phyloP scores from a whole-genome alignment of 805 yeast species.

The Ogataea ramenticola region DNA sequence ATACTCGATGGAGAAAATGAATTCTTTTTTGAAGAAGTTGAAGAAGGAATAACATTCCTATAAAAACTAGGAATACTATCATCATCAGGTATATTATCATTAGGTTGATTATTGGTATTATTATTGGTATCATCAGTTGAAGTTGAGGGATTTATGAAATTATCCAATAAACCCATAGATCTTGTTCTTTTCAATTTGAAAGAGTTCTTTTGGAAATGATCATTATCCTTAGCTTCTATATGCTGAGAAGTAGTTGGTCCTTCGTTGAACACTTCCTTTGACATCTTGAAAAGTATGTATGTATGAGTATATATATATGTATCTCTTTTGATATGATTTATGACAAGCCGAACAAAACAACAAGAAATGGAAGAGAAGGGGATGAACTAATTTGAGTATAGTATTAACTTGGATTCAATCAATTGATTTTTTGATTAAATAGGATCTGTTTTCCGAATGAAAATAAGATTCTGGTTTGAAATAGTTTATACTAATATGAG shows the following conservation, averaged over 20 bases:
- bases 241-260: constrained; percentile 61
- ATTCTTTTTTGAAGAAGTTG: neutral
- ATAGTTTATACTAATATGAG: no score
- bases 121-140: neutral
- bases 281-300: neutral
- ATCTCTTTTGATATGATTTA: no score
- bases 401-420: no score
- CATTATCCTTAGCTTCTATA: constrained; percentile 64
- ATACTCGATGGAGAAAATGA: constrained; percentile 17
- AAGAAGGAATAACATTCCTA: constrained; percentile 17
- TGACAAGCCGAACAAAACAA: no score
- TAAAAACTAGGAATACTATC: constrained; percentile 20
- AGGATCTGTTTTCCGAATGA: no score
- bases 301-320: no score
- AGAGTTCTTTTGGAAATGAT: constrained; percentile 61
- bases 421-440: no score
- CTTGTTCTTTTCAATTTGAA: constrained; percentile 76
- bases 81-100: constrained; percentile 6
- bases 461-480: no score
- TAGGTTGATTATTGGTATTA: neutral
- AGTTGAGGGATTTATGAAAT: constrained; percentile 30
- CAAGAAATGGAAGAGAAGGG: no score
- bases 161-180: constrained; percentile 74
- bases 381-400: no score
- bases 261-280: constrained; percentile 37